Evolutionary conservation across 345 rosid species (phyloP).

Genomic region (Combretum micranthum): DNA sequence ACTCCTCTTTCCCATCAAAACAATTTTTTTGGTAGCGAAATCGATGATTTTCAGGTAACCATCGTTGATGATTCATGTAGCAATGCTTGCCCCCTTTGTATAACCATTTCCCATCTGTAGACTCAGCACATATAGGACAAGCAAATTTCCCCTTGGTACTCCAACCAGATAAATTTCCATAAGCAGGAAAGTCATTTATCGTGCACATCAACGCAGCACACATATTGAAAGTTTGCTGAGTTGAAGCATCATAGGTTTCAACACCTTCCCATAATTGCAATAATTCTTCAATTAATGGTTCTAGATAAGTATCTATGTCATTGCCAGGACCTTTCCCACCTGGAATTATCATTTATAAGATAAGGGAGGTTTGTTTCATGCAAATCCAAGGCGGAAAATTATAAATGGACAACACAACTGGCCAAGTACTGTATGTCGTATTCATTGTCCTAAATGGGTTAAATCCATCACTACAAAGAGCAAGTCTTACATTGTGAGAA

Average conservation of each 20-base stretch:
- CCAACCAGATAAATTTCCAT: neutral
- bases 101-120: neutral
- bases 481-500: too few species aligned
- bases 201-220: neutral
- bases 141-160: conserved; percentile 1
- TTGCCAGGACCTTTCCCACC: too few species aligned
- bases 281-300: neutral
- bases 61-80: neutral
- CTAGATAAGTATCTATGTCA: too few species aligned
- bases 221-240: neutral
- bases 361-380: too few species aligned
- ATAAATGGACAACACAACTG: too few species aligned
- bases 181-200: conserved; percentile 6
- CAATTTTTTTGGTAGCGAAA: neutral
- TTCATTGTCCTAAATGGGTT: too few species aligned
- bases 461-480: too few species aligned
- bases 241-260: conserved; percentile 1
- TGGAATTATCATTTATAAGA: too few species aligned
- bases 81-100: neutral
- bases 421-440: too few species aligned
- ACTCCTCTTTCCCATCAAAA: neutral
- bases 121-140: neutral
- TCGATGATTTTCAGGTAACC: neutral
- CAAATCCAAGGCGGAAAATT: too few species aligned
- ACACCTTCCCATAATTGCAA: conserved; percentile 4